Evolutionary conservation across 2,329 filamentous ascomycete species (phyloP).

Genomic region (Ascochyta fabae): DNA sequence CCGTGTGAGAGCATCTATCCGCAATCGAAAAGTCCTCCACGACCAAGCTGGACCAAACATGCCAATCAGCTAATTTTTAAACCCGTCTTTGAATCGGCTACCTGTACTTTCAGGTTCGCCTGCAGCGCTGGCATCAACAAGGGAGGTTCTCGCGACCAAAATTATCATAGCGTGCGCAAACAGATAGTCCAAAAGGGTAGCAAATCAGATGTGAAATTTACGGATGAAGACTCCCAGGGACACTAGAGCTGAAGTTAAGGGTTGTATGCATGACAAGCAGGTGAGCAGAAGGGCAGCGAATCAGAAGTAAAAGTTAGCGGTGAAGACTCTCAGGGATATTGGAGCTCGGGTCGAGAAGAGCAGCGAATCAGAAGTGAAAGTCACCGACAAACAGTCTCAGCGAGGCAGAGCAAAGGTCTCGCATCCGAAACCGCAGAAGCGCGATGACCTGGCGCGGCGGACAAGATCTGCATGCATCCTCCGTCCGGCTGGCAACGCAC

Average conservation of each 20-base stretch:
- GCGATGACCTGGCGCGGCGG: slow-evolving; percentile 50
- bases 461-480: slow-evolving; percentile 50
- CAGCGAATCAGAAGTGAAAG: too few species aligned
- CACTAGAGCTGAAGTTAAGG: too few species aligned
- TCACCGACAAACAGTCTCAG: too few species aligned
- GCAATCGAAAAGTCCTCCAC: too few species aligned
- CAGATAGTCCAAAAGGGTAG: background rate
- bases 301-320: slow-evolving; percentile 41
- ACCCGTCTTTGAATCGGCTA: too few species aligned
- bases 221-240: too few species aligned
- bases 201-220: too few species aligned
- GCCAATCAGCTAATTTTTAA: too few species aligned
- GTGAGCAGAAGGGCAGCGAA: slow-evolving; percentile 42
- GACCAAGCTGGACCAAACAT: too few species aligned
- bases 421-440: slow-evolving; percentile 42
- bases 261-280: too few species aligned
- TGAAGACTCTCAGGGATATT: slow-evolving; percentile 49
- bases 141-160: slow-evolving; percentile 25
- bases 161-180: too few species aligned
- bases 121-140: slow-evolving; percentile 26
- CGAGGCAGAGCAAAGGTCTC: background rate
- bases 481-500: slow-evolving; percentile 12
- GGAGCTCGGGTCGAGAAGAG: slow-evolving; percentile 31
- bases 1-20: slow-evolving; percentile 24
- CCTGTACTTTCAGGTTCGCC: background rate